These are phyloP conservation scores for Xylaria cubensis DNA, from an alignment of 495 filamentous ascomycete species.

Conservation along the genomic window DNA sequence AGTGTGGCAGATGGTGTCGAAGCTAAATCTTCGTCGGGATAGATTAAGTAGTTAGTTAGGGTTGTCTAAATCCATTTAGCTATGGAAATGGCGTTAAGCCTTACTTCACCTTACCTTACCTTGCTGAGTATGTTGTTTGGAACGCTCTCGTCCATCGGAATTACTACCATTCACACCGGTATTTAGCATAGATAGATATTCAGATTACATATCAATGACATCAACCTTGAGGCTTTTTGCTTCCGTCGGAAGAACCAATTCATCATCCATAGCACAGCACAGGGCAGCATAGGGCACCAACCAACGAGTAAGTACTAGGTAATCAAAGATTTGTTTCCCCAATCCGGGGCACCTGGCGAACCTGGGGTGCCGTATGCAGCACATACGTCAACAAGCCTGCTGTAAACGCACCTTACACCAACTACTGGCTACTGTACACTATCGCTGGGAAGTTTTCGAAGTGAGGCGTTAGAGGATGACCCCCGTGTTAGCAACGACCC, in stretches of 20 bases:
- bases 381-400: not conserved
- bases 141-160: not conserved
- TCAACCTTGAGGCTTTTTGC: not conserved
- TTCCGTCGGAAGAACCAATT: not conserved
- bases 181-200: not conserved
- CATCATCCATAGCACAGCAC: not conserved
- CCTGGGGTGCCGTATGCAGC: not conserved
- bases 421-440: not conserved
- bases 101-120: not conserved
- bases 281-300: not conserved
- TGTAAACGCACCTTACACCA: not conserved
- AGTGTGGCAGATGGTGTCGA: not conserved
- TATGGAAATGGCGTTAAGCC: not conserved
- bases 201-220: not conserved
- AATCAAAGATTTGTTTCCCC: not conserved
- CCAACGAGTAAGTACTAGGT: not conserved
- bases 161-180: not conserved
- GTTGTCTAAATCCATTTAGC: not conserved
- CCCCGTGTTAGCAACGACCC: not conserved
- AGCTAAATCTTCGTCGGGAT: not conserved
- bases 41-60: not conserved
- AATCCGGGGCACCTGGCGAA: not conserved
- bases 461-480: not conserved
- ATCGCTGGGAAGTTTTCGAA: not conserved
- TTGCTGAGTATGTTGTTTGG: not conserved